phyloP scores from a whole-genome alignment of 2,329 filamentous ascomycete genomes.

The Sporothrix pallida region DNA sequence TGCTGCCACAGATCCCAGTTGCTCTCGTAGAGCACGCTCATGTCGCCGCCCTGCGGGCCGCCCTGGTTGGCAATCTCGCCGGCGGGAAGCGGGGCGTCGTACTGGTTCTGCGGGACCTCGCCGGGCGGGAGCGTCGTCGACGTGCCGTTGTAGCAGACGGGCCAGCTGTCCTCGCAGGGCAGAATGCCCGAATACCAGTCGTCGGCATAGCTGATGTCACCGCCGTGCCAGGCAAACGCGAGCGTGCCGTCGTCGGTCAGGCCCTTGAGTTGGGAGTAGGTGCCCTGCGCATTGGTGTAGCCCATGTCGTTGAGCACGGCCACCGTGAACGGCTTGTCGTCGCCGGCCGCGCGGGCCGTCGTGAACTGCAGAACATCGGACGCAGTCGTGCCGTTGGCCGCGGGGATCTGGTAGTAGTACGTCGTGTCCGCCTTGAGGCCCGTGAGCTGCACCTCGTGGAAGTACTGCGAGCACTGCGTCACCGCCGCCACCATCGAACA shows the following conservation, averaged over 20 bases:
- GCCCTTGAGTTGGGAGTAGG: constrained; percentile 51
- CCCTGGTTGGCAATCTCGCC: constrained; percentile 55
- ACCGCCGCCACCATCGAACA: constrained; percentile 52
- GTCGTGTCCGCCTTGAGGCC: constrained; percentile 51
- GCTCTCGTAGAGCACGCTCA: constrained; percentile 56
- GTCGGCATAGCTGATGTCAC: constrained; percentile 54
- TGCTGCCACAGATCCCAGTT: constrained; percentile 61
- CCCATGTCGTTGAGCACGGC: constrained; percentile 61
- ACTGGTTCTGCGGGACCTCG: constrained; percentile 46
- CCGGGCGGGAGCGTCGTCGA: constrained; percentile 49
- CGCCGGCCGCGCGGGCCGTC: constrained; percentile 53
- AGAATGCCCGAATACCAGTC: constrained; percentile 50
- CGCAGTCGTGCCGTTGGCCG: constrained; percentile 56
- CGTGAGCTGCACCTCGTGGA: constrained; percentile 56
- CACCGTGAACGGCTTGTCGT: constrained; percentile 50
- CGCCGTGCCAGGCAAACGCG: constrained; percentile 59
- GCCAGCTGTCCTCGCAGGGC: constrained; percentile 54
- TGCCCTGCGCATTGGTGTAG: constrained; percentile 58
- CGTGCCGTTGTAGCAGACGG: constrained; percentile 59
- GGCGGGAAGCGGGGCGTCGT: constrained; percentile 52
- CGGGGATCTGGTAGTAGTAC: constrained; percentile 58
- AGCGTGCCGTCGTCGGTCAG: constrained; percentile 49
- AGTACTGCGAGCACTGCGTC: constrained; percentile 59
- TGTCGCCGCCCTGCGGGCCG: constrained; percentile 54
- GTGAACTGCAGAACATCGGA: constrained; percentile 55